Evolutionary conservation across 768 basidiomycete species (phyloP), one percentile per base, ranked within the genome.

Genomic region (Amanita pallidorosea): DNA sequence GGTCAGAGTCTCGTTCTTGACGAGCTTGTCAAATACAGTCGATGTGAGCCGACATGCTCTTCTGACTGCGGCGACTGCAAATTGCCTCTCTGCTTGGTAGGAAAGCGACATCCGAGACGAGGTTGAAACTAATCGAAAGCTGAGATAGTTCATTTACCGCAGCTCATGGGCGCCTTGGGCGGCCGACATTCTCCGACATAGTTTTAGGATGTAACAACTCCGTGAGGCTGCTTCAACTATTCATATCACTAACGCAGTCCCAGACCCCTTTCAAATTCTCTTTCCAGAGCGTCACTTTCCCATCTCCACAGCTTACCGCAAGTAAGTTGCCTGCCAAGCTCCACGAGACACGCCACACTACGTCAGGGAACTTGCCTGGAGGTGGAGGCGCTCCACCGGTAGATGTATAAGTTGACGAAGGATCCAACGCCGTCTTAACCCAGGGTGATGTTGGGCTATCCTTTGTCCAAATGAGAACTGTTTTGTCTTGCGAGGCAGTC

Each of bases 331-430:
- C 95, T 1, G 94, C 90, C 22, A 97, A 76, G 56, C 90, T 94
- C 96, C 96, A 99, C 41, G 88, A 91, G 31, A 97, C 92, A n/a
- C 94, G 80, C 96, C 95, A 99, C 22, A 97, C 93, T 4, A 93
- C 91, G 63, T 98, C 95, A 2, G 91, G 89, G 71, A 98, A 98
- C 63, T 87, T 92, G 20, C 88, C 88, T 13, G 79, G 71, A 6
- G 75, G 70, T 5, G 71, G 70, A 0, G 65, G 70, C 7, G 74
- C 60, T 7, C 43, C 42, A 37, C 71, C 66, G 42, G 74, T 69
- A 3, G 73, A 69, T 1, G 73, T 67, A 36, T 74, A 66, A 5
- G 75, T 67, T 7, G 74, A 70, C 2, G 79, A 78, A 1, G 88
- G 87, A 59, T 93, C 88, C 33, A 95, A 78, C 7, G 80, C 72